Conservation (phyloP, 176 grass and related monocot genomes). For the Leersia perrieri region DNA sequence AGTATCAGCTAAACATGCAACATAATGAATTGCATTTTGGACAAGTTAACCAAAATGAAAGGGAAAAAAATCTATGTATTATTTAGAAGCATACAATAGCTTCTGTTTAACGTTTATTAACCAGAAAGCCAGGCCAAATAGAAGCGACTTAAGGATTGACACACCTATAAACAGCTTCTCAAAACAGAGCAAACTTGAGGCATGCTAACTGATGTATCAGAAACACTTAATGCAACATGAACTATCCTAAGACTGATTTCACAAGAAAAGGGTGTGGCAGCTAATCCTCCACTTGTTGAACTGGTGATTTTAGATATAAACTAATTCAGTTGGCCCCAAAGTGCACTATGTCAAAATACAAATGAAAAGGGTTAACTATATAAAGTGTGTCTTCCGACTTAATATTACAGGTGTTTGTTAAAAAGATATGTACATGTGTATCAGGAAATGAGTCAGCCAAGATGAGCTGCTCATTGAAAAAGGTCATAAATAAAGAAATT, state of each 20-base stretch:
- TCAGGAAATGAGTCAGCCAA: not conserved
- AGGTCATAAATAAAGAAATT: not conserved
- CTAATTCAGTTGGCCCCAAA: not conserved
- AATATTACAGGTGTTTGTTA: not conserved
- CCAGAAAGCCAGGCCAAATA: not conserved
- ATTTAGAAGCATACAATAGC: not conserved
- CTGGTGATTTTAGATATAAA: not conserved
- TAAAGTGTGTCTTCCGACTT: not conserved
- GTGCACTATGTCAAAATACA: not conserved
- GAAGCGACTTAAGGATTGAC: not conserved
- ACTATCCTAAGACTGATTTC: not conserved
- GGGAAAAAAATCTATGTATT: not conserved
- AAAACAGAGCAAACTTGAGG: not conserved
- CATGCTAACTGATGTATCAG: slow-evolving; percentile 18
- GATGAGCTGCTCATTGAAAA: not conserved
- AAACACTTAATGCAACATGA: slow-evolving; percentile 2
- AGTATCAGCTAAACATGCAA: not conserved
- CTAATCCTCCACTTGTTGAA: not conserved
- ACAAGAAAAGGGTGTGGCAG: not conserved
- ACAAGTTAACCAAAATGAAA: not conserved
- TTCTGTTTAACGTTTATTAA: not conserved
- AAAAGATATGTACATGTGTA: not conserved
- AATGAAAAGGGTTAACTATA: not conserved
- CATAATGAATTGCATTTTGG: not conserved
- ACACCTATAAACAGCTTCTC: not conserved